Percentiles rank a stretch among this genome's conserved stretches.
Evolutionary conservation across 305 asterid species (phyloP).

Genomic region (Fraxinus floribunda): DNA sequence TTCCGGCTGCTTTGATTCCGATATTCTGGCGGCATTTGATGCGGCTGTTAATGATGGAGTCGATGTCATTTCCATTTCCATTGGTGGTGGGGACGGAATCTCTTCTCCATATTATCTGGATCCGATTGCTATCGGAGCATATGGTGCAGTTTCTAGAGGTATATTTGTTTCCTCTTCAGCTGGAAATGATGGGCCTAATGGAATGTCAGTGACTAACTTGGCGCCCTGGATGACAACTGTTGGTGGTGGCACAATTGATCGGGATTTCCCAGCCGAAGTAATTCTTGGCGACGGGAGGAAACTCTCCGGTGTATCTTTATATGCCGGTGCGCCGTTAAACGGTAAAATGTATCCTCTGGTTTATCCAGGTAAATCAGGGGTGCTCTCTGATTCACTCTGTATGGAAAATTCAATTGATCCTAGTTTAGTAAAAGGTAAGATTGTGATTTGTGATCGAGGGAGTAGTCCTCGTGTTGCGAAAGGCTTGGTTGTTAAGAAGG

Average conservation of each 20-base stretch:
- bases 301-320: conserved; percentile 72
- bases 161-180: conserved; percentile 90
- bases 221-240: conserved; percentile 96
- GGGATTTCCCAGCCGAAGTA: conserved; percentile 80
- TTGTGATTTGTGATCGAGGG: conserved; percentile 91
- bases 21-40: conserved; percentile 91
- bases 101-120: conserved; percentile 93
- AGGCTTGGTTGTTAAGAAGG: conserved; percentile 80
- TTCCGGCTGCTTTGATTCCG: conserved; percentile 90
- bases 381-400: conserved; percentile 82
- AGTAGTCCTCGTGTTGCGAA: conserved; percentile 88
- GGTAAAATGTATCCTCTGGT: conserved; percentile 71
- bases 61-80: conserved; percentile 81
- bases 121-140: conserved; percentile 92
- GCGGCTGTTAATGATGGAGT: conserved; percentile 86
- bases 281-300: conserved; percentile 62
- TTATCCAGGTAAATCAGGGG: conserved; percentile 84
- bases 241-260: conserved; percentile 89
- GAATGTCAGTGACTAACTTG: conserved; percentile 86
- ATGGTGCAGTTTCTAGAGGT: conserved; percentile 90
- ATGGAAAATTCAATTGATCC: conserved; percentile 90
- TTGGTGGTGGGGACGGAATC: conserved; percentile 89
- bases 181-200: conserved; percentile 93
- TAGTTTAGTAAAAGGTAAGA: conserved; percentile 59
- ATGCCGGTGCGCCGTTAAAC: conserved; percentile 61